Base-by-base conservation (phyloP, 2,329 filamentous ascomycete species). In the Madurella fahalii region DNA sequence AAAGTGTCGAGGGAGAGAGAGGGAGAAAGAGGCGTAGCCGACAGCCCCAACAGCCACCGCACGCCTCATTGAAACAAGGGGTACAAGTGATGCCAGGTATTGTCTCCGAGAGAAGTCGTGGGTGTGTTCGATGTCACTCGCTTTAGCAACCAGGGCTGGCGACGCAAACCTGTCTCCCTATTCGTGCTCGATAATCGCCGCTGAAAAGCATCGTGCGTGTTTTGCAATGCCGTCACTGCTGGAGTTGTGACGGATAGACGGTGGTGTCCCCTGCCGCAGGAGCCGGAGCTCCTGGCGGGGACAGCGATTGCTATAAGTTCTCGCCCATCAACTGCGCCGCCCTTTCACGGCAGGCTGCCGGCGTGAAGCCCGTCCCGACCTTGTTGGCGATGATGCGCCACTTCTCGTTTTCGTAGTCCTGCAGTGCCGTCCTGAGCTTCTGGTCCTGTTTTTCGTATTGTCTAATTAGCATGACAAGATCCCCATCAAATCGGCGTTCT, bases 381-480 rank as follows among this genome's bases (percentile, higher is more conserved):
- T 95, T 96, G 66, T 89, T 88, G 56, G 92, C 87, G 59, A 96
- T 85, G 67, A 95, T 90, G 63, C 90, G 87, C 92, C 92, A 96
- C 69, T 90, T 90, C 71, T 96, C 91, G 73, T 87, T 89, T 68
- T 94, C 89, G 75, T 93, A 93, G 70, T 93, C 89, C 68, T 88
- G 84, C 62, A 93, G 81, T 5, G 89, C 87, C 52, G 80, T 84
- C 58, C 83, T 85, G 64, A 94, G 82, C 70, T 89, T 90, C 70
- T 87, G 80, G 63, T 92, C 84, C 89, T 93, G 68, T 39, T 52
- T 46, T 40, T n/a, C n/a, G 25, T 50, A 16, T 34, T 2, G 34
- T 20, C 31, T 40, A 45, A 53, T 56, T 32, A 58, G 52, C 32
- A 30, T 31, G 2, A 32, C 44, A 12, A 51, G 20, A 4, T 9